Conservation (phyloP, 768 basidiomycete genomes). For the Phlebiopsis flavidoalba region DNA sequence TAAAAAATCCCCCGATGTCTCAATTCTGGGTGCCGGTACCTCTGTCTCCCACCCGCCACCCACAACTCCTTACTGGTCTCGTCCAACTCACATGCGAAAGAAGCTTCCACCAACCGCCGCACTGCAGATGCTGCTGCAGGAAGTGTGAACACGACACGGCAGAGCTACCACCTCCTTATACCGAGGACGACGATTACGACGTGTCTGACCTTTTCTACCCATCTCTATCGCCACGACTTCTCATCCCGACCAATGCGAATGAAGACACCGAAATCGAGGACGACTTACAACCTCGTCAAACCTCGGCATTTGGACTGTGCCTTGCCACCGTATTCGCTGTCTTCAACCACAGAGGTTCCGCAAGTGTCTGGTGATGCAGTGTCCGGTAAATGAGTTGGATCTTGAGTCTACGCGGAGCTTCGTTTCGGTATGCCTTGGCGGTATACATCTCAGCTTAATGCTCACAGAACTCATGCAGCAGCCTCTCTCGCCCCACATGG, state of each 20-base stretch:
- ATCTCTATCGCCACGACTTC: neutral
- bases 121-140: neutral
- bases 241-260: neutral
- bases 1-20: neutral
- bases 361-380: neutral
- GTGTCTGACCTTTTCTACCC: constrained; percentile 1
- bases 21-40: neutral
- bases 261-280: neutral
- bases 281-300: neutral
- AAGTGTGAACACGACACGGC: neutral
- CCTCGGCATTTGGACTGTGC: neutral
- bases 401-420: neutral
- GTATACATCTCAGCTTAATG: neutral
- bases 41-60: neutral
- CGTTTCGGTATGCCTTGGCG: neutral
- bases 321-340: neutral
- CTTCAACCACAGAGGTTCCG: neutral
- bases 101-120: neutral
- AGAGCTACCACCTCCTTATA: neutral
- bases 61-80: neutral
- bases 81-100: neutral
- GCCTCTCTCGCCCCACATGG: neutral
- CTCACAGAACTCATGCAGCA: neutral
- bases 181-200: neutral
- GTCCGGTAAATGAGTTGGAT: neutral